Conservation (phyloP, 345 rosid species). For the Pelargonium nanum region DNA sequence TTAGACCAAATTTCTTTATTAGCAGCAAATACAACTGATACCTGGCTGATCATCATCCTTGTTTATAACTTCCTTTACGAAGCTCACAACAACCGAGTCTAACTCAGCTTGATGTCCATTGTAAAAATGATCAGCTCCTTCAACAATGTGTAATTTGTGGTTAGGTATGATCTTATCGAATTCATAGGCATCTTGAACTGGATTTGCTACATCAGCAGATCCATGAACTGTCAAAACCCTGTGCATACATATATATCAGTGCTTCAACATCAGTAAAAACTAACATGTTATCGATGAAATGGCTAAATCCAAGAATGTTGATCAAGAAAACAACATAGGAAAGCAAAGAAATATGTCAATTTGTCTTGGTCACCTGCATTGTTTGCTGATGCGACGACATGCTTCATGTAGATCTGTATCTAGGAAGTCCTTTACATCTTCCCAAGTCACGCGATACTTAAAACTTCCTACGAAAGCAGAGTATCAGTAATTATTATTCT, state of each 20-base stretch:
- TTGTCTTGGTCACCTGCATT: constrained; percentile 42
- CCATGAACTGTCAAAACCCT: constrained; percentile 83
- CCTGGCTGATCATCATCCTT: background rate
- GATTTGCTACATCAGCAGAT: constrained; percentile 43
- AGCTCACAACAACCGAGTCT: constrained; percentile 37
- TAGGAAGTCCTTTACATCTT: constrained; percentile 64
- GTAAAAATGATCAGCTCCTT: constrained; percentile 61
- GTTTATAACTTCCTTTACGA: constrained; percentile 21
- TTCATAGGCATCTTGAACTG: constrained; percentile 50
- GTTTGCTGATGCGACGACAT: constrained; percentile 46
- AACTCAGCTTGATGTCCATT: constrained; percentile 47
- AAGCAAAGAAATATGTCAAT: background rate
- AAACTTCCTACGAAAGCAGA: constrained; percentile 2
- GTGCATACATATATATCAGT: background rate
- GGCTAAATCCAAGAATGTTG: too few species aligned
- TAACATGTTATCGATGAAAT: too few species aligned
- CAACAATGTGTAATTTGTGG: constrained; percentile 46
- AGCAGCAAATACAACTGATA: too few species aligned
- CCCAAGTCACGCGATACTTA: constrained; percentile 43
- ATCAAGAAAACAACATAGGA: background rate
- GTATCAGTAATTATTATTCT: background rate
- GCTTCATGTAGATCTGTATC: constrained; percentile 52
- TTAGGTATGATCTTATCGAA: constrained; percentile 62
- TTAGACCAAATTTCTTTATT: too few species aligned
- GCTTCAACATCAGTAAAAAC: too few species aligned